Evolutionary conservation across 805 yeast species (phyloP).

Genomic region (Barnettozyma californica): DNA sequence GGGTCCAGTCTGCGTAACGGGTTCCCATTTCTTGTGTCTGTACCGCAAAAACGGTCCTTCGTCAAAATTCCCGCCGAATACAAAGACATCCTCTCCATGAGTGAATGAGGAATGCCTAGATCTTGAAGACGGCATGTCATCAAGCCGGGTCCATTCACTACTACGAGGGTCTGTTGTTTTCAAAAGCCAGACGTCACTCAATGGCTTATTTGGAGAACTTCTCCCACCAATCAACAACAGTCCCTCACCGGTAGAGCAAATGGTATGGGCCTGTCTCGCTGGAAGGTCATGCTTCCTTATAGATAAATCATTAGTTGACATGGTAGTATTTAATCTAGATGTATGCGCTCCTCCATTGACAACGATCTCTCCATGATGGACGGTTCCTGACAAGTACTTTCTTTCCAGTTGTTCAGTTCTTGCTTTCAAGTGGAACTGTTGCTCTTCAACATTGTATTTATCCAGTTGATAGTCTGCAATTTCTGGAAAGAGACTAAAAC

Average conservation of each 20-base stretch:
- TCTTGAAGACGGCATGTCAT: constrained; percentile 39
- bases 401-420: constrained; percentile 11
- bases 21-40: constrained; percentile 7
- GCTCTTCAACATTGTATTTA: background rate
- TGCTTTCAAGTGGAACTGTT: background rate
- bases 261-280: constrained; percentile 56
- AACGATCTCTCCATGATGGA: constrained; percentile 15
- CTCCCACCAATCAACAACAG: constrained; percentile 62
- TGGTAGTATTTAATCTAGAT: constrained; percentile 20
- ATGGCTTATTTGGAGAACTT: constrained; percentile 45
- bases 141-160: constrained; percentile 36
- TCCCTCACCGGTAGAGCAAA: constrained; percentile 29
- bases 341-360: constrained; percentile 34
- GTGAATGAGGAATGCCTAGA: constrained; percentile 45
- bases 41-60: constrained; percentile 22
- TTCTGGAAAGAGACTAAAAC: constrained; percentile 2
- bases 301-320: constrained; percentile 9
- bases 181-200: constrained; percentile 41
- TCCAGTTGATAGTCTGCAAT: background rate
- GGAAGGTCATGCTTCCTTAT: constrained; percentile 4
- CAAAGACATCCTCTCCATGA: constrained; percentile 29
- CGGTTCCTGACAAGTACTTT: constrained; percentile 12
- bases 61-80: constrained; percentile 46
- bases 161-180: constrained; percentile 5
- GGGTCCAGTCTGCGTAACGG: constrained; percentile 1